A percentile compares a stretch with the other conserved stretches of the same genome.
phyloP scores from a whole-genome alignment of 768 basidiomycete species.

The Boletus fagicola region DNA sequence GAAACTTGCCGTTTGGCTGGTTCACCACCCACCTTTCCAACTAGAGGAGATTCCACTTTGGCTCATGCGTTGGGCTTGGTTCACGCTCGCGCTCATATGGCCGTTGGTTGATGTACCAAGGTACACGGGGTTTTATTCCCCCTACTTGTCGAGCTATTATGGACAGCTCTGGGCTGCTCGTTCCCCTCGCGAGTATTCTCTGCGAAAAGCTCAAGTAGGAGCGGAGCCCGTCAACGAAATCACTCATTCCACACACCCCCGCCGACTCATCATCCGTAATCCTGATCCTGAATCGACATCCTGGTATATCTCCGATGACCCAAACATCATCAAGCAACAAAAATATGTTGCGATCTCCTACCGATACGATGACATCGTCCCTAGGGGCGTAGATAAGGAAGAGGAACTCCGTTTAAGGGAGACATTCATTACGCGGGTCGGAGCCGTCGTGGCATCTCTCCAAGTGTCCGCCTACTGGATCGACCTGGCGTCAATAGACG shows the following conservation, averaged over 20 bases:
- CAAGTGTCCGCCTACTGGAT: conserved; percentile 22
- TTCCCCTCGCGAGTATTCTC: conserved; percentile 22
- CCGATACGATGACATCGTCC: conserved; percentile 11
- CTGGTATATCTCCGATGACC: conserved; percentile 5
- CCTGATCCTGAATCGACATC: not conserved
- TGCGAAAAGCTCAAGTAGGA: conserved; percentile 7
- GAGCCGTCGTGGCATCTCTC: conserved; percentile 6
- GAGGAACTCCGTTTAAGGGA: not conserved
- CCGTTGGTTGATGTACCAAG: conserved; percentile 2
- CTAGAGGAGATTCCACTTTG: conserved; percentile 3
- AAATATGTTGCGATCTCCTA: conserved; percentile 24
- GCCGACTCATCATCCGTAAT: conserved; percentile 18
- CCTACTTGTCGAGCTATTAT: conserved; percentile 20
- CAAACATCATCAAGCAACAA: conserved; percentile 5
- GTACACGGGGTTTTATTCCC: conserved; percentile 10
- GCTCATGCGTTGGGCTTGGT: conserved; percentile 18
- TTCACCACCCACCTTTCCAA: not conserved
- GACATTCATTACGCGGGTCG: conserved; percentile 7
- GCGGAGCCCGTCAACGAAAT: conserved; percentile 2
- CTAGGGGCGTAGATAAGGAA: not conserved
- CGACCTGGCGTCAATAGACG: conserved; percentile 10
- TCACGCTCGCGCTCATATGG: conserved; percentile 18
- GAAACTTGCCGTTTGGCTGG: conserved; percentile 22
- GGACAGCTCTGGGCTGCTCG: conserved; percentile 27
- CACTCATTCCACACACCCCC: conserved; percentile 16